Evolutionary conservation across 148 eudicot species (phyloP), one percentile per base, ranked within the genome.

Genomic region (Chenopodium formosanum): DNA sequence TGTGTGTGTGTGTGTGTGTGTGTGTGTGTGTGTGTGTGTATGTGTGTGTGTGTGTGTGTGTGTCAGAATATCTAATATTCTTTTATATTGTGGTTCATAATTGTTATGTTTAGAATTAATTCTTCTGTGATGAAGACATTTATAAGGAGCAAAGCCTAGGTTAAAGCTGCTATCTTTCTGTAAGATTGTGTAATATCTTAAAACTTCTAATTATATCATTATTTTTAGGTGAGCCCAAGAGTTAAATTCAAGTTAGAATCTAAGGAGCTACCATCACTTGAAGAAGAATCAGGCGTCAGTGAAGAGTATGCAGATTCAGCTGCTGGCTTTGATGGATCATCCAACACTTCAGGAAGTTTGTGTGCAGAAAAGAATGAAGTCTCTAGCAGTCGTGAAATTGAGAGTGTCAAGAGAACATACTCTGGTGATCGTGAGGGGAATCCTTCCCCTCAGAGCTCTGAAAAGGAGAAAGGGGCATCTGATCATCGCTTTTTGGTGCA

Each of bases 331-430:
- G 97, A 96, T 84, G 98, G 85, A 77, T 91, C 93, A 46, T 92
- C 97, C 37, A 91, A 89, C 87, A 87, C 92, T 47, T 94, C 98
- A 32, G 98, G 82, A 84, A 94, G 93, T 86, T 84, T 92, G 62
- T 88, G 85, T 83, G 91, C 90, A 73, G 99, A 96, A 84, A 96
- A 92, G 85, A 89, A 89, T 10, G 97, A 92, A 66, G 76, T 81
- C 53, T 88, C 93, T 58, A 88, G 92, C 79, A 58, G 85, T 53
- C 91, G 86, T 80, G 99, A 90, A 82, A 83, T 87, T 66, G 97
- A 95, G 81, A 91, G 97, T 84, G 87, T 90, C 80, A 95, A 92
- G 82, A 89, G 91, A 77, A 87, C 85, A 29, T 69, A 73, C 37
- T 89, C 94, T 65, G 90, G 88, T 82, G 94, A 91, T 79, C 44